phyloP scores from a whole-genome alignment of 2,329 filamentous ascomycete genomes.

The Tolypocladium guangdongense region DNA sequence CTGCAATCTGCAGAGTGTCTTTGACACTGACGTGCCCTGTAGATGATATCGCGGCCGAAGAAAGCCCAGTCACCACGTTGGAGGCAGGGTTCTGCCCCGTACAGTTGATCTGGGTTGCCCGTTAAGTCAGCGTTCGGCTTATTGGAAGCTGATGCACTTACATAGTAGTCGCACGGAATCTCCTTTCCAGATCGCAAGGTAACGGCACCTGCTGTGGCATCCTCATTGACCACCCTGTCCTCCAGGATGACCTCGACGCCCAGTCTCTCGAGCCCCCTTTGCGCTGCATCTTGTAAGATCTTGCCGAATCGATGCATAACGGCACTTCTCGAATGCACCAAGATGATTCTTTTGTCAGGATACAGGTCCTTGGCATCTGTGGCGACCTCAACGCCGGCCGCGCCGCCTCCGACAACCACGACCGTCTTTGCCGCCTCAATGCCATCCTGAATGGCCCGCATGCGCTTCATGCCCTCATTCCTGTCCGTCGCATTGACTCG shows the following conservation, averaged over 20 bases:
- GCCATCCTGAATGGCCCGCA: conserved; percentile 33
- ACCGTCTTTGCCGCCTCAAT: conserved; percentile 32
- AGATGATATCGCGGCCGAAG: conserved; percentile 30
- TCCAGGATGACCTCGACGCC: conserved; percentile 40
- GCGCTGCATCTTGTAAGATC: conserved; percentile 25
- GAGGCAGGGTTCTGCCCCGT: conserved; percentile 50
- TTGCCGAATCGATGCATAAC: conserved; percentile 43
- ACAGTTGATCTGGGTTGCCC: conserved; percentile 38
- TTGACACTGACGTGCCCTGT: conserved; percentile 42
- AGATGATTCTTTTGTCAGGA: conserved; percentile 42
- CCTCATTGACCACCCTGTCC: conserved; percentile 31
- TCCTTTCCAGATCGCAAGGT: conserved; percentile 32
- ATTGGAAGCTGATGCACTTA: conserved; percentile 14
- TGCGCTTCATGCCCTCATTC: conserved; percentile 26
- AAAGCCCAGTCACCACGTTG: conserved; percentile 29
- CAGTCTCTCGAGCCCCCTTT: conserved; percentile 31
- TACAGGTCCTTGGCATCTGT: conserved; percentile 46
- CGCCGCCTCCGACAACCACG: conserved; percentile 46
- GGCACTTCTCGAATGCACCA: conserved; percentile 45
- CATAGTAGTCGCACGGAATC: conserved; percentile 39
- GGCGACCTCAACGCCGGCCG: conserved; percentile 51
- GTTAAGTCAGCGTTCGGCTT: not conserved
- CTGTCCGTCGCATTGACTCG: conserved; percentile 33
- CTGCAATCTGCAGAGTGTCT: conserved; percentile 44
- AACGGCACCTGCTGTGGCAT: conserved; percentile 25